phyloP scores from a whole-genome alignment of 306 rosid genomes.

The Sphenostylis stenocarpa region DNA sequence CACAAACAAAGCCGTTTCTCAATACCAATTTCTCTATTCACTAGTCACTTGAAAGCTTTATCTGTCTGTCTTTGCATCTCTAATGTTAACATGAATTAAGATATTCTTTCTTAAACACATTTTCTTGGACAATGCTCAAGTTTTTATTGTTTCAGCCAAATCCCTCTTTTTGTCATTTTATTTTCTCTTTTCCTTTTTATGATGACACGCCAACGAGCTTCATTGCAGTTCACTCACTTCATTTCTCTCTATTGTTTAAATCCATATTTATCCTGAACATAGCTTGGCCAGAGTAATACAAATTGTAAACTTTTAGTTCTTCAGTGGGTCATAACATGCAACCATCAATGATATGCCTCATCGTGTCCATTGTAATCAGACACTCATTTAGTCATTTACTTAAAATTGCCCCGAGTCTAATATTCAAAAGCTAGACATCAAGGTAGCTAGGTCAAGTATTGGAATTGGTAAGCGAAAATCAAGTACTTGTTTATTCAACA shows the following conservation, averaged over 20 bases:
- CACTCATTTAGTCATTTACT: slow-evolving; percentile 5
- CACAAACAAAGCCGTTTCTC: neutral
- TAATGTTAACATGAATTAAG: neutral
- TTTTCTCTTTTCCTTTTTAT: neutral
- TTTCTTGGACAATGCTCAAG: neutral
- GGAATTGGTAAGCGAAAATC: neutral
- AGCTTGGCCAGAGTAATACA: neutral
- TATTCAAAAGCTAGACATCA: slow-evolving; percentile 7
- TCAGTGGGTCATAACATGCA: neutral
- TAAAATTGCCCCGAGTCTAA: neutral
- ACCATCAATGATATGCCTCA: neutral
- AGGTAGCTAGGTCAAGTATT: neutral
- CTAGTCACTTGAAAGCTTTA: neutral
- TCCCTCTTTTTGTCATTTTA: neutral
- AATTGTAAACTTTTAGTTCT: neutral
- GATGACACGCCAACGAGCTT: neutral
- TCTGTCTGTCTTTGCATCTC: neutral
- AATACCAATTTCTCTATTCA: neutral
- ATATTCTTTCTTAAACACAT: neutral
- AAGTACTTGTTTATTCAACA: neutral
- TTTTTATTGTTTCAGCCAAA: slow-evolving; percentile 9
- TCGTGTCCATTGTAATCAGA: slow-evolving; percentile 5
- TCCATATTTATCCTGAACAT: slow-evolving; percentile 1
- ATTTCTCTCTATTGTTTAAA: neutral
- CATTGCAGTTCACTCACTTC: neutral